phyloP scores from a whole-genome alignment of 169 alveolate species.

The Plasmodium billcollinsi region DNA sequence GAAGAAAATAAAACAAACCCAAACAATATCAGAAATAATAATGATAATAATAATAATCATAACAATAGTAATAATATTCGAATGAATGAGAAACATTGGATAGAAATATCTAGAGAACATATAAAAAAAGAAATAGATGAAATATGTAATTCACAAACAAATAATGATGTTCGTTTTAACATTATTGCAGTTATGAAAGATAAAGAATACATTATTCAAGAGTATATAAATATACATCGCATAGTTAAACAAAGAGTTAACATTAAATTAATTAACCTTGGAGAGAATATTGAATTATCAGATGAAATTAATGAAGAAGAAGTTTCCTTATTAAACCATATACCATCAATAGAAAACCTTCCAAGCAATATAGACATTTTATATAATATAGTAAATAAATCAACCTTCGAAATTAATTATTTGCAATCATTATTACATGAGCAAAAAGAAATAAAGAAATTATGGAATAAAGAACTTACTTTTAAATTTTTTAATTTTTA shows the following conservation, averaged over 20 bases:
- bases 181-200: conserved; percentile 33
- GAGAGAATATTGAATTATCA: conserved; percentile 15
- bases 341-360: conserved; percentile 27
- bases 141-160: conserved; percentile 1
- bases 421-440: conserved; percentile 16
- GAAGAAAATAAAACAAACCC: neutral
- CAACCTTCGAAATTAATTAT: conserved; percentile 23
- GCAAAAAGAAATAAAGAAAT: conserved; percentile 21
- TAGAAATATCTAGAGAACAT: conserved; percentile 20
- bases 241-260: conserved; percentile 18
- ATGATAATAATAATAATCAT: too few relatives aligned
- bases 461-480: conserved; percentile 52
- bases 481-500: conserved; percentile 54
- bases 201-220: conserved; percentile 18
- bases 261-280: conserved; percentile 20
- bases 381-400: conserved; percentile 1
- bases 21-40: neutral
- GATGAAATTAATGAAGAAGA: conserved; percentile 53
- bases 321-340: neutral
- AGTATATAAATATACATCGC: conserved; percentile 44
- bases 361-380: conserved; percentile 1
- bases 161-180: conserved; percentile 30
- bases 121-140: conserved; percentile 34
- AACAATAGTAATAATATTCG: neutral
- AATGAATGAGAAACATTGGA: neutral